A percentile compares a stretch with the other conserved stretches of the same genome.
These are phyloP conservation scores for Nakazawaea ambrosiae DNA, from an alignment of 805 yeast genomes.

Conservation along the genomic window DNA sequence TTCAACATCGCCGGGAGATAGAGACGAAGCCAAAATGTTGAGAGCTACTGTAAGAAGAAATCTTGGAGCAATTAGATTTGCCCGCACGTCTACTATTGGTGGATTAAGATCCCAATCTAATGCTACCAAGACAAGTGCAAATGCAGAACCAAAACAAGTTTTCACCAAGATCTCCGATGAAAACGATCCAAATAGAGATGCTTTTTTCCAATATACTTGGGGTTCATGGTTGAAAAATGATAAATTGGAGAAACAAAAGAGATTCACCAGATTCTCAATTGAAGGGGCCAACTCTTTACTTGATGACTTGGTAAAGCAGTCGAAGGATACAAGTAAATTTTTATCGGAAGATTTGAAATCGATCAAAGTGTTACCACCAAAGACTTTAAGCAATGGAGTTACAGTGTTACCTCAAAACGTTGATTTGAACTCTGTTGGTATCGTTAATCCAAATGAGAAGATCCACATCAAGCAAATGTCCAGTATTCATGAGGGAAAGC, in stretches of 20 bases:
- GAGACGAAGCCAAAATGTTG: too few species aligned
- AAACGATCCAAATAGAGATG: conserved; percentile 58
- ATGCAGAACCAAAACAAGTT: conserved; percentile 28
- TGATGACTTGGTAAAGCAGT: conserved; percentile 32
- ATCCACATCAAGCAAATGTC: conserved; percentile 61
- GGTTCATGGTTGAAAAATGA: conserved; percentile 92
- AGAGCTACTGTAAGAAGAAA: background rate
- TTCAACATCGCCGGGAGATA: too few species aligned
- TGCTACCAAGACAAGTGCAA: too few species aligned
- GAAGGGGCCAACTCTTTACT: conserved; percentile 62
- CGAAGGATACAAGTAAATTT: conserved; percentile 25
- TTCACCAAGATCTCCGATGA: conserved; percentile 53
- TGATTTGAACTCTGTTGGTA: conserved; percentile 34
- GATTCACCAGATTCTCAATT: conserved; percentile 77
- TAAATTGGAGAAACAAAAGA: conserved; percentile 58
- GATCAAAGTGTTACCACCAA: conserved; percentile 17
- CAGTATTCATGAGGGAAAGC: conserved; percentile 90
- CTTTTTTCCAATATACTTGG: conserved; percentile 86
- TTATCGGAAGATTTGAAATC: conserved; percentile 6
- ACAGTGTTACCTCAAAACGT: conserved; percentile 41
- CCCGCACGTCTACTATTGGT: background rate
- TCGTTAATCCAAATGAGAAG: conserved; percentile 33
- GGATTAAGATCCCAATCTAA: too few species aligned
- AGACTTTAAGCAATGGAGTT: conserved; percentile 7
- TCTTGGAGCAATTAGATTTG: background rate